A percentile compares a stretch with the other conserved stretches of the same genome.
Conservation (phyloP, 1,284 basidiomycete genomes). For the Phenoliferia sp. region DNA sequence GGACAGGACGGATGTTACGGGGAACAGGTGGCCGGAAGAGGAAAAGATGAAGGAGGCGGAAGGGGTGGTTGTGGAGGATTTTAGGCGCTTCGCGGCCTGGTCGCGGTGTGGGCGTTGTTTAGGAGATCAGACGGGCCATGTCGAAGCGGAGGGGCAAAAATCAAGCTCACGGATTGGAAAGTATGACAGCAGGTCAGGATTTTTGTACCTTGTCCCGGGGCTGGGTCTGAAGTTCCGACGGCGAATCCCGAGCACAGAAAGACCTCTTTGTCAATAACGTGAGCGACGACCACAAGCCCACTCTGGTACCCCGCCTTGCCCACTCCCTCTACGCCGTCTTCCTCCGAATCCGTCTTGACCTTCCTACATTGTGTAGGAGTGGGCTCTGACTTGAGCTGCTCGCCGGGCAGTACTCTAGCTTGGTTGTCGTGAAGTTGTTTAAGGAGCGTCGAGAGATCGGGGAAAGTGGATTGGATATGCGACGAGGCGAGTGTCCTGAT, state of each 20-base stretch:
- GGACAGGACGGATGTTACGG: conserved; percentile 52
- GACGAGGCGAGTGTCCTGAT: not conserved
- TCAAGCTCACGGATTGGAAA: conserved; percentile 52
- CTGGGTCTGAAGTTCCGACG: conserved; percentile 43
- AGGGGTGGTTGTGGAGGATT: conserved; percentile 29
- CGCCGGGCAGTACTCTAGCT: not conserved
- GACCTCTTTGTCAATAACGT: conserved; percentile 53
- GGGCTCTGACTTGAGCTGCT: conserved; percentile 11
- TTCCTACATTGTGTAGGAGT: not conserved
- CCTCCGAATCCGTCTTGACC: not conserved
- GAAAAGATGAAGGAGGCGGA: conserved; percentile 44
- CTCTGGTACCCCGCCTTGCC: conserved; percentile 34
- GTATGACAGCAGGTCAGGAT: conserved; percentile 65
- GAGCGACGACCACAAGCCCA: conserved; percentile 57
- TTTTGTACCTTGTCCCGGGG: conserved; percentile 41
- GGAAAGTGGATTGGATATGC: not conserved
- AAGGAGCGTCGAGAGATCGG: not conserved
- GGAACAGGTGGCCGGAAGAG: conserved; percentile 22
- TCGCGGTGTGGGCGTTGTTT: not conserved
- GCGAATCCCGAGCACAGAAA: conserved; percentile 62
- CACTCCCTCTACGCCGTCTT: not conserved
- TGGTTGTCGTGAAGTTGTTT: too few relatives aligned
- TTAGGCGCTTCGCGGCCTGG: not conserved
- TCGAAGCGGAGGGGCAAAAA: conserved; percentile 7
- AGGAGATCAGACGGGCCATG: too few relatives aligned